phyloP scores from a whole-genome alignment of 345 rosid species.

The Hibiscus tridactylites region DNA sequence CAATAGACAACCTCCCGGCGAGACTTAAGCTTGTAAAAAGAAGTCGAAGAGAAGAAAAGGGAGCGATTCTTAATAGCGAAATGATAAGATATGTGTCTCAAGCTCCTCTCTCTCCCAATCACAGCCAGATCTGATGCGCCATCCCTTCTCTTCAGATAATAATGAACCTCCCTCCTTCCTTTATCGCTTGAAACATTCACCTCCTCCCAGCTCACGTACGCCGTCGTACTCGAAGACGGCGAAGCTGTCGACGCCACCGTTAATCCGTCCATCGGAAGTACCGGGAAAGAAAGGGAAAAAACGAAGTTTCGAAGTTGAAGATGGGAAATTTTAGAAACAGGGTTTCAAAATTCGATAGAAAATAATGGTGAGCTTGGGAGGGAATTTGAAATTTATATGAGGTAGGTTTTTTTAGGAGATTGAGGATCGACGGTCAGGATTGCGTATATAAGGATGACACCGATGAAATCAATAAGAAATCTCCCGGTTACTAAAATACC shows the following conservation, averaged over 20 bases:
- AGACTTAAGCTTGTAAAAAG: slow-evolving; percentile 36
- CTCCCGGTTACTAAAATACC: slow-evolving; percentile 26
- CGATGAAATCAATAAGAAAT: slow-evolving; percentile 10
- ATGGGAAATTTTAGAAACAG: neutral
- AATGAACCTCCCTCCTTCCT: slow-evolving; percentile 54
- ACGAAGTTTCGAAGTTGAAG: neutral
- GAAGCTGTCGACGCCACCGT: slow-evolving; percentile 7
- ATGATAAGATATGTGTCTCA: slow-evolving; percentile 44
- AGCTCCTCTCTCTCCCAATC: slow-evolving; percentile 51
- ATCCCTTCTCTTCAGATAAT: slow-evolving; percentile 48
- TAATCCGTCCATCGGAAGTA: slow-evolving; percentile 9
- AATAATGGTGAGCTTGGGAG: neutral
- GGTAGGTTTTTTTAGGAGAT: slow-evolving; percentile 41
- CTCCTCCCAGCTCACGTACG: slow-evolving; percentile 72
- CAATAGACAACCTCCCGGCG: slow-evolving; percentile 50
- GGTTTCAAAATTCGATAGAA: neutral
- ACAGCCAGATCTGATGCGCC: slow-evolving; percentile 61
- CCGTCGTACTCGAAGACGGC: slow-evolving; percentile 22
- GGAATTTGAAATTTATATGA: neutral
- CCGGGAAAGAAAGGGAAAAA: neutral
- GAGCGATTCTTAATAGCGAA: slow-evolving; percentile 31
- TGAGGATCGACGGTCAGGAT: slow-evolving; percentile 50
- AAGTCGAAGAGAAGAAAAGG: slow-evolving; percentile 8
- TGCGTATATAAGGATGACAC: slow-evolving; percentile 23
- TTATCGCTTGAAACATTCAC: slow-evolving; percentile 33